Evolutionary conservation across 176 grass and related monocot genomes (phyloP), one percentile per base, ranked within the genome.

Genomic region (barley (Hordeum vulgare)): DNA sequence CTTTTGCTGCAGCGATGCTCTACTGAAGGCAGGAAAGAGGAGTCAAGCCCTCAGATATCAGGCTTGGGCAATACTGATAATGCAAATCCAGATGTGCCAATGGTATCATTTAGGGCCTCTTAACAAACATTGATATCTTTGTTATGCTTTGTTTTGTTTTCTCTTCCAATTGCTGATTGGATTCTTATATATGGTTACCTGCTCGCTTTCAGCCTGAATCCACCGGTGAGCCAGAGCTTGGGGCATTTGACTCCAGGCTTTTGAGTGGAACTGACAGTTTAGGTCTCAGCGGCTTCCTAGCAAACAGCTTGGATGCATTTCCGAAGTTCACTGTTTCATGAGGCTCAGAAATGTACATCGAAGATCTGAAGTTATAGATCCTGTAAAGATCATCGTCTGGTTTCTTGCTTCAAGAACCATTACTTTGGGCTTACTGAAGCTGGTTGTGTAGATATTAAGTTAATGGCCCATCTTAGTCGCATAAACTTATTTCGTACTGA

Each of bases 291-390:
- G 58, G 67, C 39, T 85, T 95, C 63, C 53, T 98, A 11, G 73
- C 87, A 9, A 88, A 79, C 49, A 95, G 96, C 75, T 78, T 92
- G 78, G 96, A 98, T 80, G 82, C 96, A 66, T 94, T 94, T 34
- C 93, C 91, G 72, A 95, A 95, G 28, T 91, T 98, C 69, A 94
- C 87, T 24, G 85, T 94, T 84, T 83, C 81, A 59, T 98, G 74
- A 91, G 68, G 70, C 65, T 77, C 44, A 54, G 41, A 77, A 6
- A 34, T 54, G 29, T 73, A 61, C 15, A 74, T 34, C 57, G 57
- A 40, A 27, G 8, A 47, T 11, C 40, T 57, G 59, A 60, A 40
- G 56, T 29, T 80, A 44, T 66, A 70, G 14, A 54, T 34, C 25
- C 21, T 87, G 37, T 69, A n/a, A 67, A 44, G 20, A 37, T 13